Evolutionary conservation across 257 asterid genomes (phyloP).

Genomic region (Solanum habrochaites): DNA sequence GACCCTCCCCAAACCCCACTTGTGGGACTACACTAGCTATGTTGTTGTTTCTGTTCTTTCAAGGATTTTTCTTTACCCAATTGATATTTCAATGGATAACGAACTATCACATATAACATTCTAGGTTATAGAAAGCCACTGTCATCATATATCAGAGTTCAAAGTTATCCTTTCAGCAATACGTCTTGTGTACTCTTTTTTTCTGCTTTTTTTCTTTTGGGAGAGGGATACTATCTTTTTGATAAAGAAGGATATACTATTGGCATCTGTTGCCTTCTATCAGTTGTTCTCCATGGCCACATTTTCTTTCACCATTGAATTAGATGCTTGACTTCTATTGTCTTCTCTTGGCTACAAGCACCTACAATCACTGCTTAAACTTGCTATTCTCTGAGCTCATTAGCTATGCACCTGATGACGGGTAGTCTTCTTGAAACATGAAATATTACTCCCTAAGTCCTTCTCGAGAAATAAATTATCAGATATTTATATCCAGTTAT

Average conservation of each 20-base stretch:
- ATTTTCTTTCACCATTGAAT: neutral
- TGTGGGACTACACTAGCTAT: neutral
- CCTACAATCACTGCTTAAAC: neutral
- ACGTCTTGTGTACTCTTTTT: neutral
- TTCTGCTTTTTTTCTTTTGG: neutral
- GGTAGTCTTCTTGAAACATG: neutral
- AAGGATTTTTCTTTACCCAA: neutral
- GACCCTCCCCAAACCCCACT: neutral
- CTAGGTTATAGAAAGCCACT: neutral
- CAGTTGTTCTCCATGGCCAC: neutral
- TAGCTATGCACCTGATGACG: neutral
- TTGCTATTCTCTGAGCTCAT: neutral
- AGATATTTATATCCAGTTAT: neutral
- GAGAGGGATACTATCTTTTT: neutral
- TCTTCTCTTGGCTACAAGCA: neutral
- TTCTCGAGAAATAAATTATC: neutral
- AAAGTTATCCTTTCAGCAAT: neutral
- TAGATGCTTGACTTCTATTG: neutral
- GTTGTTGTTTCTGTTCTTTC: neutral
- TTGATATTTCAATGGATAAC: neutral
- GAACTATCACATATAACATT: neutral
- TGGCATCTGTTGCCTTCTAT: neutral
- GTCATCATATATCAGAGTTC: neutral
- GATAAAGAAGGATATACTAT: neutral
- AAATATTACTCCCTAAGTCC: neutral